Conservation (phyloP, 306 rosid species). For the Vigna angularis region DNA sequence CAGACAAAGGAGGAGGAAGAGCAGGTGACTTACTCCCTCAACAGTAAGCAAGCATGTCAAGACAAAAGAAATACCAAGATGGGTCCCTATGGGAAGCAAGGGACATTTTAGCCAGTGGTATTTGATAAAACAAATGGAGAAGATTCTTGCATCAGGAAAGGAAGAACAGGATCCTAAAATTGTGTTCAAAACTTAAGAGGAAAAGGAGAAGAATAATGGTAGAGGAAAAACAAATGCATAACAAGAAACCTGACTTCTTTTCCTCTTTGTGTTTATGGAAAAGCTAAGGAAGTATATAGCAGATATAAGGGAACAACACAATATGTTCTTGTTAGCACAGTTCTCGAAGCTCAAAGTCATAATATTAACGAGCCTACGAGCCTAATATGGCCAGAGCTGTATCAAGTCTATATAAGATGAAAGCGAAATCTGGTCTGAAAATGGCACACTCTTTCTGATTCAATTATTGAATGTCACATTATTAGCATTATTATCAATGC, state of each 20-base stretch:
- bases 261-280: conserved; percentile 52
- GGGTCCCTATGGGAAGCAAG: conserved; percentile 41
- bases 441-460: conserved; percentile 38
- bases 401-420: conserved; percentile 47
- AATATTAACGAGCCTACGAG: conserved; percentile 59
- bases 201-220: conserved; percentile 1
- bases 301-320: conserved; percentile 35
- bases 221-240: conserved; percentile 42
- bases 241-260: conserved; percentile 45
- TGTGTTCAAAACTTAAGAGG: conserved; percentile 36
- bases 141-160: conserved; percentile 38
- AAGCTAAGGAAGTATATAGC: conserved; percentile 55
- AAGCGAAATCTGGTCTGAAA: conserved; percentile 55
- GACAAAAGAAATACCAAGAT: conserved; percentile 36
- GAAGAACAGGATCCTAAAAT: conserved; percentile 48
- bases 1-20: conserved; percentile 38
- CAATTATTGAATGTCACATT: conserved; percentile 27
- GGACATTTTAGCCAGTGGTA: conserved; percentile 16
- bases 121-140: conserved; percentile 36
- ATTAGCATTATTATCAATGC: not conserved
- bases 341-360: conserved; percentile 63
- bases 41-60: conserved; percentile 29
- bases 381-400: conserved; percentile 50
- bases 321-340: conserved; percentile 56
- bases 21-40: conserved; percentile 32